Percentiles rank a stretch among this genome's conserved stretches.
These are phyloP conservation scores for Rhododendron griersonianum DNA, from an alignment of 148 eudicot species.

Conservation along the genomic window DNA sequence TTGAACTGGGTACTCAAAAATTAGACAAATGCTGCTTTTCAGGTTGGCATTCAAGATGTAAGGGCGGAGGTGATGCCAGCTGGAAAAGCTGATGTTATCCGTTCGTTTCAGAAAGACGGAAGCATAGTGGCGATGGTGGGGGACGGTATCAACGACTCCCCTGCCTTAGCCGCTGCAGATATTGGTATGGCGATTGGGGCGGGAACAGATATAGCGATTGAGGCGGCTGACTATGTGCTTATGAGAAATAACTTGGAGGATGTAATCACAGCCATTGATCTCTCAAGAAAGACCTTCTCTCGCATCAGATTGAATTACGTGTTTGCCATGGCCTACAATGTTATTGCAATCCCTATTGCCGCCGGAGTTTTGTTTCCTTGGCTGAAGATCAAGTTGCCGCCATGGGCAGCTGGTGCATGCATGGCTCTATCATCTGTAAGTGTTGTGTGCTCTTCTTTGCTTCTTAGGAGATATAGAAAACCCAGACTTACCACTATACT, in stretches of 20 bases:
- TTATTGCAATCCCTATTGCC: conserved; percentile 82
- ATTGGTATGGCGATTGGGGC: conserved; percentile 99
- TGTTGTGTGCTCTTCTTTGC: conserved; percentile 95
- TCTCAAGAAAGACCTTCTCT: conserved; percentile 76
- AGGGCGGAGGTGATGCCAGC: conserved; percentile 96
- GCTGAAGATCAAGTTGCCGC: conserved; percentile 63
- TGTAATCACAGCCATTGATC: conserved; percentile 94
- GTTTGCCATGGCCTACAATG: conserved; percentile 87
- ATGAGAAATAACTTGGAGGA: conserved; percentile 92
- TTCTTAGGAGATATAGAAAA: conserved; percentile 72
- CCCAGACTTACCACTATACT: conserved; percentile 88
- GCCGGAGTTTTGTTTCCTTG: conserved; percentile 82
- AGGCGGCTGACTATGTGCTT: conserved; percentile 91
- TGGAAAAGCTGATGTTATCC: conserved; percentile 86
- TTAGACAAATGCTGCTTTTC: conserved; percentile 12
- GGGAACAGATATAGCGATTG: conserved; percentile 94
- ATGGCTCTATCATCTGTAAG: conserved; percentile 95
- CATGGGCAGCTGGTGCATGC: conserved; percentile 98
- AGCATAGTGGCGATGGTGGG: conserved; percentile 93
- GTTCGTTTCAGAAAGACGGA: conserved; percentile 75
- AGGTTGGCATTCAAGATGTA: conserved; percentile 86
- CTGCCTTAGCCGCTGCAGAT: conserved; percentile 93
- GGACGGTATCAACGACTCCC: conserved; percentile 96
- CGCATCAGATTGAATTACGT: conserved; percentile 82
- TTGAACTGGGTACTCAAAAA: not conserved